phyloP scores from a whole-genome alignment of 2,329 filamentous ascomycete species.

The Fusarium domesticum region DNA sequence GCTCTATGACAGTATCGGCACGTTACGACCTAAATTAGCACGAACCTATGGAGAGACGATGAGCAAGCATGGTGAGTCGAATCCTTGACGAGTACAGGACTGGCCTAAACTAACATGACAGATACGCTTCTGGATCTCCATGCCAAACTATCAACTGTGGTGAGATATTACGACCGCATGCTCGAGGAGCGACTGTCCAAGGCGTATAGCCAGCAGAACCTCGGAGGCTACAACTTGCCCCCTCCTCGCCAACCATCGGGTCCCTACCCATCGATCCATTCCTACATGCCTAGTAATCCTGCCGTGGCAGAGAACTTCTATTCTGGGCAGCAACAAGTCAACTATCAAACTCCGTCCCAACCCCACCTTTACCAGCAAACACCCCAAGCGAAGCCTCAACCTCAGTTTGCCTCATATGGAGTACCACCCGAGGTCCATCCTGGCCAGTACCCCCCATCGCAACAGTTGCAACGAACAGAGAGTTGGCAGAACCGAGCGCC shows the following conservation, averaged over 20 bases:
- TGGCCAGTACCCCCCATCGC: conserved; percentile 45
- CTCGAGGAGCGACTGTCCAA: conserved; percentile 91
- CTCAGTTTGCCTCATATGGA: conserved; percentile 43
- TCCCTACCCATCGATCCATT: conserved; percentile 69
- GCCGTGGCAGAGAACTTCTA: conserved; percentile 78
- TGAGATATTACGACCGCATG: conserved; percentile 97
- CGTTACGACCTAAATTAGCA: conserved; percentile 86
- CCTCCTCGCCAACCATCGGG: conserved; percentile 51
- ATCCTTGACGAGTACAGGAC: background rate
- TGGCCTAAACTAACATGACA: conserved; percentile 36
- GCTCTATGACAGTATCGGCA: conserved; percentile 94
- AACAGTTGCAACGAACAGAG: conserved; percentile 47
- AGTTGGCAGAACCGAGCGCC: conserved; percentile 49
- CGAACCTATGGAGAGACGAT: conserved; percentile 97
- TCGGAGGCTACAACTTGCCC: conserved; percentile 62
- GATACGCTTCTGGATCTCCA: conserved; percentile 93
- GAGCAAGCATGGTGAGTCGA: conserved; percentile 86
- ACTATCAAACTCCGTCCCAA: conserved; percentile 51
- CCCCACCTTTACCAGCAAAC: conserved; percentile 33
- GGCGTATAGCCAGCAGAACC: conserved; percentile 79
- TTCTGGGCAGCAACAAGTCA: conserved; percentile 57
- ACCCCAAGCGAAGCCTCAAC: conserved; percentile 31
- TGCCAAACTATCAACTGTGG: conserved; percentile 91
- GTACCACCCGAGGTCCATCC: conserved; percentile 40
- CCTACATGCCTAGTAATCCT: conserved; percentile 46